Conservation (phyloP, 805 yeast species). For the Tetrapisispora phaffii region DNA sequence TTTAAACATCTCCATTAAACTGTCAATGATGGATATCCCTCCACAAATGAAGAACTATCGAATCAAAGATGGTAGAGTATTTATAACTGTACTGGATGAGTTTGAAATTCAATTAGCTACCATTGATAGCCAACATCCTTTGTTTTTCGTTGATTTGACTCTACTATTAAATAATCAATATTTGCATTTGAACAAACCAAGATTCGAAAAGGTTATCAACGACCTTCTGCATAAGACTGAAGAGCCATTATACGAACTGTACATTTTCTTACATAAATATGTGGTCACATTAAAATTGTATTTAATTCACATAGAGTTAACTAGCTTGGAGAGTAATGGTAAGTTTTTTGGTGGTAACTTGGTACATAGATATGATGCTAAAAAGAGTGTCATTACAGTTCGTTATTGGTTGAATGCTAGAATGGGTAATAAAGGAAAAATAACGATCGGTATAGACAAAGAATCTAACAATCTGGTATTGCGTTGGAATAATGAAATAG, state of each 20-base stretch:
- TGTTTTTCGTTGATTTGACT: conserved; percentile 68
- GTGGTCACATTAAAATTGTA: conserved; percentile 27
- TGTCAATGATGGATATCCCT: conserved; percentile 66
- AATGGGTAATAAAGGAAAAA: conserved; percentile 22
- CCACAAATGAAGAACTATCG: conserved; percentile 49
- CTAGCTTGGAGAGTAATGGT: conserved; percentile 21
- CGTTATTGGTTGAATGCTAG: conserved; percentile 29
- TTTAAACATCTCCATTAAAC: conserved; percentile 58
- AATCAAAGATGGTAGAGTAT: conserved; percentile 68
- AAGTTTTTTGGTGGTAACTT: conserved; percentile 28
- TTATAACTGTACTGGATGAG: conserved; percentile 50
- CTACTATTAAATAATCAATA: conserved; percentile 37
- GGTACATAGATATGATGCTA: conserved; percentile 27
- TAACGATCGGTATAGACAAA: conserved; percentile 24
- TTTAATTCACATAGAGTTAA: conserved; percentile 25
- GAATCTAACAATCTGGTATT: conserved; percentile 17
- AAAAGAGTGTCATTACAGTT: conserved; percentile 24
- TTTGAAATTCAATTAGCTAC: conserved; percentile 75
- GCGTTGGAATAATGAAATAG: conserved; percentile 25
- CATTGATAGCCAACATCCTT: conserved; percentile 56
- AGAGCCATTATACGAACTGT: conserved; percentile 21
- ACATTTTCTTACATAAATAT: conserved; percentile 28
- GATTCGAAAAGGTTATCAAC: conserved; percentile 26
- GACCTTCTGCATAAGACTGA: conserved; percentile 24
- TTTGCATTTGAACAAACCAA: conserved; percentile 22